A percentile compares a stretch with the other conserved stretches of the same genome.
phyloP scores from a whole-genome alignment of 2,329 filamentous ascomycete genomes.

The Mycocentrospora acerina region DNA sequence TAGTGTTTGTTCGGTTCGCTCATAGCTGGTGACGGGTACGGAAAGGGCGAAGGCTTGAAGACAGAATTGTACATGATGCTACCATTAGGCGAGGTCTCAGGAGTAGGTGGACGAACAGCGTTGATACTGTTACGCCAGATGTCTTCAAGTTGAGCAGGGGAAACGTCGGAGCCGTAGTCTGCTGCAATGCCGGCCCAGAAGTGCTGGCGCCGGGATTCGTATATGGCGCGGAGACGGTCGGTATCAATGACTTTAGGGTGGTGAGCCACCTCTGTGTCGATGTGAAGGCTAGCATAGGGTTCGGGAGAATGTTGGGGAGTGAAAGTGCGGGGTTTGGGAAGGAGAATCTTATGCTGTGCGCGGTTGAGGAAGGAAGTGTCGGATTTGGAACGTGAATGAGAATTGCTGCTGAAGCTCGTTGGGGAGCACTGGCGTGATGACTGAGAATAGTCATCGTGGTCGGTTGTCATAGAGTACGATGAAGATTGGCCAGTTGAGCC shows the following conservation, averaged over 20 bases:
- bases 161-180: constrained; percentile 68
- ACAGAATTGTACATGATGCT: constrained; percentile 39
- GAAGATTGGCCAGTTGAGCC: constrained; percentile 38
- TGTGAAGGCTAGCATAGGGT: constrained; percentile 44
- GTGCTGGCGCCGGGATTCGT: constrained; percentile 66
- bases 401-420: constrained; percentile 49
- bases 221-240: constrained; percentile 67
- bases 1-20: constrained; percentile 35
- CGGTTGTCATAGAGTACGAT: constrained; percentile 42
- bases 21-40: constrained; percentile 32
- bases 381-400: constrained; percentile 31
- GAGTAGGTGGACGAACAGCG: constrained; percentile 39
- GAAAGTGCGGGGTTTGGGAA: constrained; percentile 63
- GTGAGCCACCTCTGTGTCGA: constrained; percentile 48
- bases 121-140: constrained; percentile 56
- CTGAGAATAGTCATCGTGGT: constrained; percentile 40
- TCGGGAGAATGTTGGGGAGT: constrained; percentile 42
- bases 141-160: constrained; percentile 66
- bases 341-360: constrained; percentile 54
- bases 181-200: constrained; percentile 74
- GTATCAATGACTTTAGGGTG: constrained; percentile 60
- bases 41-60: constrained; percentile 30
- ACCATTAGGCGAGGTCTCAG: constrained; percentile 42
- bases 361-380: constrained; percentile 56
- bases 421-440: constrained; percentile 44